These are phyloP conservation scores for Apium graveolens DNA, from an alignment of 129 eudicot genomes.

Conservation along the genomic window DNA sequence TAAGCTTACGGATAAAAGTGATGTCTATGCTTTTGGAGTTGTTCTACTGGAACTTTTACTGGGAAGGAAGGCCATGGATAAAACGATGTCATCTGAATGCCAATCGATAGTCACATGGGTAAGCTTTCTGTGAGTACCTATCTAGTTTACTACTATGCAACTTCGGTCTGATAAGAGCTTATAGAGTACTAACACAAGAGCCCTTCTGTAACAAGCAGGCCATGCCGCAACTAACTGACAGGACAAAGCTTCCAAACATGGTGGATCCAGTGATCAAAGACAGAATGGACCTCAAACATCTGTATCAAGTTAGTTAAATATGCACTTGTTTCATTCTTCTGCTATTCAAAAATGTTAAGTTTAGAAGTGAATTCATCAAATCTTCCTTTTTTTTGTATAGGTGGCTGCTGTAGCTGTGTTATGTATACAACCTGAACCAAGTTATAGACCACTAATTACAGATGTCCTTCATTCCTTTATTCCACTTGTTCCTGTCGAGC, in stretches of 20 bases:
- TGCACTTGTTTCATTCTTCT: not conserved
- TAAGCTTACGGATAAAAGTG: constrained; percentile 14
- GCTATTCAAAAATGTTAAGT: not conserved
- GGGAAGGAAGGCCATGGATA: constrained; percentile 46
- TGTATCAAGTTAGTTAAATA: constrained; percentile 36
- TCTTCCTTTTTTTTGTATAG: constrained; percentile 11
- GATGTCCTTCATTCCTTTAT: constrained; percentile 53
- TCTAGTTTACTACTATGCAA: not conserved
- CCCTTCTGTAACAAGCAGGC: constrained; percentile 29
- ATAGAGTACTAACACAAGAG: not conserved
- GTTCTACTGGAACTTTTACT: constrained; percentile 13
- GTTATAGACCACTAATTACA: constrained; percentile 47
- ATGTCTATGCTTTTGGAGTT: constrained; percentile 13
- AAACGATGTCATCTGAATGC: constrained; percentile 29
- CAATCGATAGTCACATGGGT: constrained; percentile 51
- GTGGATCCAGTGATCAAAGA: constrained; percentile 39
- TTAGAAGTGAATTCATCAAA: not conserved
- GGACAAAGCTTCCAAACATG: constrained; percentile 75
- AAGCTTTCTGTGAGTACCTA: not conserved
- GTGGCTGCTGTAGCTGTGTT: constrained; percentile 60
- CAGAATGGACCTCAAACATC: constrained; percentile 48
- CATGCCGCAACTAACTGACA: constrained; percentile 76
- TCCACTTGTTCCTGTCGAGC: constrained; percentile 50
- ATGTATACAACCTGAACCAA: constrained; percentile 57
- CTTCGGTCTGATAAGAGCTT: not conserved